Percentiles rank a stretch among this genome's conserved stretches.
phyloP scores from a whole-genome alignment of 1,284 basidiomycete species.

The Exobasidium cylindrosporum region DNA sequence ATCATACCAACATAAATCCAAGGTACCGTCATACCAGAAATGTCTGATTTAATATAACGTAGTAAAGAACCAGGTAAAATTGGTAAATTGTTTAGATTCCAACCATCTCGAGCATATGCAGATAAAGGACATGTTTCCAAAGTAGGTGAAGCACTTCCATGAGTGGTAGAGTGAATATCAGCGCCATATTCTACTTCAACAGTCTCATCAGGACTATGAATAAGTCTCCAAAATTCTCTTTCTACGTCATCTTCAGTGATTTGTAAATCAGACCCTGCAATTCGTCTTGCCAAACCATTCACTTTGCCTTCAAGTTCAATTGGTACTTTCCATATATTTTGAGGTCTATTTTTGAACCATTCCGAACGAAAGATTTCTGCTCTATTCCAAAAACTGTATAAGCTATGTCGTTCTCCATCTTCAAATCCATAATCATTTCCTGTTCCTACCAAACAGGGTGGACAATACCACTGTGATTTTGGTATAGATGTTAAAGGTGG shows the following conservation, averaged over 20 bases:
- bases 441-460: constrained; percentile 83
- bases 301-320: constrained; percentile 5
- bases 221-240: constrained; percentile 93
- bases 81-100: constrained; percentile 98
- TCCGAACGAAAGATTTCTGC: constrained; percentile 74
- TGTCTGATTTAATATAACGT: constrained; percentile 92
- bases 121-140: constrained; percentile 86
- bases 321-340: constrained; percentile 24
- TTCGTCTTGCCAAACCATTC: constrained; percentile 31
- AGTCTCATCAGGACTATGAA: constrained; percentile 81
- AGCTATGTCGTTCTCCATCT: constrained; percentile 91
- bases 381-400: constrained; percentile 86
- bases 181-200: constrained; percentile 99
- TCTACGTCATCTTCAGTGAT: constrained; percentile 88
- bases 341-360: constrained; percentile 21
- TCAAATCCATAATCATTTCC: constrained; percentile 99
- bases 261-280: constrained; percentile 57
- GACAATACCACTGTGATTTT: constrained; percentile 93
- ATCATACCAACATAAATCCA: constrained; percentile 99
- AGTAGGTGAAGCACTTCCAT: constrained; percentile 94
- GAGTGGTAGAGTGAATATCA: constrained; percentile 94
- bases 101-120: constrained; percentile 82
- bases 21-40: constrained; percentile 98
- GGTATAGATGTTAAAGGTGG: constrained; percentile 82
- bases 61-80: constrained; percentile 81